Percentiles rank a stretch among this genome's conserved stretches.
These are phyloP conservation scores for Rhexocercosporidium sp. DNA, from an alignment of 2,329 filamentous ascomycete genomes.

Conservation along the genomic window DNA sequence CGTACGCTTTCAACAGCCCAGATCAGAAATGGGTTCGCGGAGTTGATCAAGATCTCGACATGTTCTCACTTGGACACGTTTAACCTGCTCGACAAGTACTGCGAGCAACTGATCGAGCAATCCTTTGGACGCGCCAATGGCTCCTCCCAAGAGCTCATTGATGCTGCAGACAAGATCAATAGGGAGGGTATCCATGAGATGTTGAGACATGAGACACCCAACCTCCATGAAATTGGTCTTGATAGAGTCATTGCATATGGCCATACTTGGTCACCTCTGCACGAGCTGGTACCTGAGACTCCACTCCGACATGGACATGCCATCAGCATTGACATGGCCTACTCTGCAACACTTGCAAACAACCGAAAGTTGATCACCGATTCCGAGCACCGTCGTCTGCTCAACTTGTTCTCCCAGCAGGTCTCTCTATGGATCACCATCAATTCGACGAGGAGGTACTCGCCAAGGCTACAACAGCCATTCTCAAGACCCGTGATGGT, in stretches of 20 bases:
- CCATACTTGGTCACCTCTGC: constrained; percentile 76
- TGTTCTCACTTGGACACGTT: constrained; percentile 71
- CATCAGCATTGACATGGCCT: constrained; percentile 79
- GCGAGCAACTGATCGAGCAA: constrained; percentile 68
- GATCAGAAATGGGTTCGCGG: constrained; percentile 75
- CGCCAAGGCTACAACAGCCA: constrained; percentile 69
- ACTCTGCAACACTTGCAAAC: constrained; percentile 71
- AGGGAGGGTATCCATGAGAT: constrained; percentile 74
- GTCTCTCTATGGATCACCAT: constrained; percentile 73
- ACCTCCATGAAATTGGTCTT: constrained; percentile 74
- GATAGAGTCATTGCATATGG: constrained; percentile 77
- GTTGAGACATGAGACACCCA: constrained; percentile 75
- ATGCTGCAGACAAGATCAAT: constrained; percentile 70
- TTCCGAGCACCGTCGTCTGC: constrained; percentile 63
- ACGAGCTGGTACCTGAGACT: constrained; percentile 71
- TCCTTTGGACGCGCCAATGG: constrained; percentile 67
- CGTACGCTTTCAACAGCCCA: constrained; percentile 69
- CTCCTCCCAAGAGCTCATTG: constrained; percentile 58
- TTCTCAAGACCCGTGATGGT: constrained; percentile 74
- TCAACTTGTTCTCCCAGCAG: constrained; percentile 72
- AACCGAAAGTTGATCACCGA: constrained; percentile 64
- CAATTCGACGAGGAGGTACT: constrained; percentile 70
- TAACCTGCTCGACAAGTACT: constrained; percentile 70
- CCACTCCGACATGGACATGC: constrained; percentile 75
- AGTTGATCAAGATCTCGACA: constrained; percentile 77